phyloP scores from a whole-genome alignment of 192 early-diverging fungal genomes.

The Anaeromyces robustus region DNA sequence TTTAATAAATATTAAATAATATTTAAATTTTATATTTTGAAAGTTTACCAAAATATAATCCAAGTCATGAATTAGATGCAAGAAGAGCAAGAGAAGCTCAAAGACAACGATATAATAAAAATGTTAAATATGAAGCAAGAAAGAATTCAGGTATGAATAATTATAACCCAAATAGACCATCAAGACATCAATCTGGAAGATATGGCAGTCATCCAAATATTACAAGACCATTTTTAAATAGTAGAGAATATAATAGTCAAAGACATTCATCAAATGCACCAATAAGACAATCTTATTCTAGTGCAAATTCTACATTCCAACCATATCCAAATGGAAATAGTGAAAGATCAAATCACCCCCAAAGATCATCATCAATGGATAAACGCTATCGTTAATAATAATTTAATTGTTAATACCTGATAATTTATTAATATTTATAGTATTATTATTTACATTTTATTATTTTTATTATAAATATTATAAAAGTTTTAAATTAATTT shows the following conservation, averaged over 20 bases:
- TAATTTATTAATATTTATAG: too few relatives aligned
- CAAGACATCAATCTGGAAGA: neutral
- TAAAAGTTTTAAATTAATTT: too few relatives aligned
- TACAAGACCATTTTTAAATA: neutral
- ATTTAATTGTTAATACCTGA: neutral
- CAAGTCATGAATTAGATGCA: slow-evolving; percentile 64
- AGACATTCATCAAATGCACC: neutral
- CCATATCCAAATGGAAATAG: neutral
- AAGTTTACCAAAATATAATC: slow-evolving; percentile 52
- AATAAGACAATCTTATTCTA: neutral
- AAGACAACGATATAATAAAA: neutral
- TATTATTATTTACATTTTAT: too few relatives aligned
- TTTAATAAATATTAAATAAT: too few relatives aligned
- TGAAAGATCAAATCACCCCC: neutral
- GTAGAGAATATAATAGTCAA: neutral
- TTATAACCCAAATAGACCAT: neutral
- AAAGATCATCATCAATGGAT: neutral
- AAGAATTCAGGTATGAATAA: neutral
- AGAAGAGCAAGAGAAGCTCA: slow-evolving; percentile 20
- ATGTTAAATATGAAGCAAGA: neutral
- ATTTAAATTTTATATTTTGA: neutral
- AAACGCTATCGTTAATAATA: neutral
- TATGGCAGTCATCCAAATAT: neutral
- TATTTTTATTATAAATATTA: too few relatives aligned
- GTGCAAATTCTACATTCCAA: neutral